Evolutionary conservation across 371 early-diverging fungal species (phyloP).

Genomic region (Mucor saturninus): DNA sequence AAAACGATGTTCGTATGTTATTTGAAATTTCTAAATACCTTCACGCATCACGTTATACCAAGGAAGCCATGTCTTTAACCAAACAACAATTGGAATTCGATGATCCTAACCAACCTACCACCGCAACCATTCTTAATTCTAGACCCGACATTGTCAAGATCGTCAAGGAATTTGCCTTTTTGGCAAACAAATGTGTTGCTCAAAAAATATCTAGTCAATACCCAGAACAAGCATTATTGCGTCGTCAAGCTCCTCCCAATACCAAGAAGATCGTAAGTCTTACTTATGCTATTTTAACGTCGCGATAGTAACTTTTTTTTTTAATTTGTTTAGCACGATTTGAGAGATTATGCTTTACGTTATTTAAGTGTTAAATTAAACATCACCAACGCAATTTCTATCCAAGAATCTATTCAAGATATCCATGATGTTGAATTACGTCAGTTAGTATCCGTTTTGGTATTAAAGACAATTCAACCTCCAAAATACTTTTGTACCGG

Average conservation of each 20-base stretch:
- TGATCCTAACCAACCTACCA: slow-evolving; percentile 54
- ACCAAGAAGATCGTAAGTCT: slow-evolving; percentile 58
- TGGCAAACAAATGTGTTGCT: slow-evolving; percentile 94
- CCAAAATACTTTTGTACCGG: slow-evolving; percentile 91
- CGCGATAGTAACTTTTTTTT: neutral
- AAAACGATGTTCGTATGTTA: slow-evolving; percentile 37
- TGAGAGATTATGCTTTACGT: slow-evolving; percentile 49
- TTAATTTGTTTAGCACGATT: slow-evolving; percentile 29
- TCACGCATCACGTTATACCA: slow-evolving; percentile 17
- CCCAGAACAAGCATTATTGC: slow-evolving; percentile 88
- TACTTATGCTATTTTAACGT: neutral
- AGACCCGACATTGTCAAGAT: slow-evolving; percentile 85
- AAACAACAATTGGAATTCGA: slow-evolving; percentile 31
- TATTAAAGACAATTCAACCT: slow-evolving; percentile 78
- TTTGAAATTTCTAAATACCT: slow-evolving; percentile 15
- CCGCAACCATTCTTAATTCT: slow-evolving; percentile 71
- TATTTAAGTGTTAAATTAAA: slow-evolving; percentile 58
- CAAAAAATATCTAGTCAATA: slow-evolving; percentile 79
- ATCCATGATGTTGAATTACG: slow-evolving; percentile 58
- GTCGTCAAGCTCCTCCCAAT: slow-evolving; percentile 75
- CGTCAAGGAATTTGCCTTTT: slow-evolving; percentile 94
- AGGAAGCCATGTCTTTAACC: slow-evolving; percentile 25
- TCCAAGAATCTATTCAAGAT: slow-evolving; percentile 62
- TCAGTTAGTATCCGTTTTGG: slow-evolving; percentile 64
- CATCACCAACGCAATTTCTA: slow-evolving; percentile 43